phyloP scores from a whole-genome alignment of 352 stramenopile genomes.

The Phytophthora pistaciae region DNA sequence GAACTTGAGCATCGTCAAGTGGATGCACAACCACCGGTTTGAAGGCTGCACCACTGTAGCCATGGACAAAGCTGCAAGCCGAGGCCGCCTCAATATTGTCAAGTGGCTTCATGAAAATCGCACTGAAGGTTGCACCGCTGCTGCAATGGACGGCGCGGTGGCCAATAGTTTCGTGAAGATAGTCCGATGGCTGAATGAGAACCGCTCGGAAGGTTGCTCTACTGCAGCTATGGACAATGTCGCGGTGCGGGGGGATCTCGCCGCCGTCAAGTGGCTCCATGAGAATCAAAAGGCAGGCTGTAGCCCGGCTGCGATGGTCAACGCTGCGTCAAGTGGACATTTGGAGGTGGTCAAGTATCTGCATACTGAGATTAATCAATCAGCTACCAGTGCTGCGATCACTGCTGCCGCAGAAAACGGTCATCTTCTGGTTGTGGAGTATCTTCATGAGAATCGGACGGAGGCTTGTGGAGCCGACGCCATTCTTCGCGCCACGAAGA shows the following conservation, averaged over 20 bases:
- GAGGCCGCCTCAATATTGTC: too few species aligned
- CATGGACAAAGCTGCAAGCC: too few species aligned
- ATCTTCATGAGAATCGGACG: conserved; percentile 19
- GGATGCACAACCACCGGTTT: conserved; percentile 15
- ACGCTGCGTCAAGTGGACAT: conserved; percentile 23
- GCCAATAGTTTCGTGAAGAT: conserved; percentile 10
- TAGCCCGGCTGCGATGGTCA: conserved; percentile 20
- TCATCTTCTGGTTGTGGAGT: conserved; percentile 19
- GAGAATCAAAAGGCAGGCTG: conserved; percentile 22
- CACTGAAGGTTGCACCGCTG: neutral
- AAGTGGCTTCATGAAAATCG: too few species aligned
- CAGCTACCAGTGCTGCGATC: conserved; percentile 19
- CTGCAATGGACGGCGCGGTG: conserved; percentile 18
- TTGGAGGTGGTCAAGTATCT: conserved; percentile 36
- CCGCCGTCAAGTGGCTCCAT: conserved; percentile 28
- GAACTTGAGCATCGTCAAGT: conserved; percentile 5
- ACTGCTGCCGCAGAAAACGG: conserved; percentile 20
- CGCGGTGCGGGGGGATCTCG: conserved; percentile 1
- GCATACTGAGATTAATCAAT: conserved; percentile 9
- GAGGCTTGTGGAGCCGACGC: conserved; percentile 7
- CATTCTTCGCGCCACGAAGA: conserved; percentile 9
- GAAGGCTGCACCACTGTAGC: neutral
- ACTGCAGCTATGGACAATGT: conserved; percentile 28
- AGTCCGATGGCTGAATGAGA: conserved; percentile 27
- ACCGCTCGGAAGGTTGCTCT: conserved; percentile 26